phyloP scores from a whole-genome alignment of 805 yeast species.

The Metschnikowia dekortorum region DNA sequence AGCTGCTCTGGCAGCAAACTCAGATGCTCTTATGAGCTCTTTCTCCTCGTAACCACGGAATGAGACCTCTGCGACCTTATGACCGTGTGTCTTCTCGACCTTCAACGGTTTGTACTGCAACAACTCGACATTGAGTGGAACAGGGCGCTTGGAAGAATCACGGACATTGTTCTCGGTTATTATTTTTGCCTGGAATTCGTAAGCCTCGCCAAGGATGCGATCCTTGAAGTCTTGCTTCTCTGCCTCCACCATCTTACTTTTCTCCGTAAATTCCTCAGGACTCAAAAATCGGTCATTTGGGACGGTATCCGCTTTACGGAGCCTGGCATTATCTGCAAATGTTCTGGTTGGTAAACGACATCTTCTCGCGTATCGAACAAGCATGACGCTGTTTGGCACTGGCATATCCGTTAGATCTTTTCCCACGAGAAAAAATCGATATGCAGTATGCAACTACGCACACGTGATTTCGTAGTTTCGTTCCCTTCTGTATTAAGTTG shows the following conservation, averaged over 20 bases:
- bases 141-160: constrained; percentile 41
- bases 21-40: constrained; percentile 69
- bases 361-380: constrained; percentile 6
- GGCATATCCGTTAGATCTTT: neutral
- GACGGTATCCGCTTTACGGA: neutral
- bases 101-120: constrained; percentile 77
- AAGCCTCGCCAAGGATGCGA: constrained; percentile 24
- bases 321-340: constrained; percentile 5
- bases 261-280: constrained; percentile 31
- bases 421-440: constrained; percentile 1
- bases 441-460: neutral
- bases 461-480: neutral
- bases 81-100: constrained; percentile 62
- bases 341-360: constrained; percentile 5
- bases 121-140: constrained; percentile 82
- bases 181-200: constrained; percentile 30
- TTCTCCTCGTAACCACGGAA: constrained; percentile 68
- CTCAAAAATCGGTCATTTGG: constrained; percentile 17
- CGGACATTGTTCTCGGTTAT: constrained; percentile 19
- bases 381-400: constrained; percentile 1
- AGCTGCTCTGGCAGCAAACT: constrained; percentile 87
- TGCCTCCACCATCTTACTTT: constrained; percentile 21
- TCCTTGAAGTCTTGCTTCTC: constrained; percentile 26
- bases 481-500: neutral
- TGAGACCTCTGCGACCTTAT: constrained; percentile 71